phyloP scores from a whole-genome alignment of 2,329 filamentous ascomycete species.

The Clathrospora elynae region DNA sequence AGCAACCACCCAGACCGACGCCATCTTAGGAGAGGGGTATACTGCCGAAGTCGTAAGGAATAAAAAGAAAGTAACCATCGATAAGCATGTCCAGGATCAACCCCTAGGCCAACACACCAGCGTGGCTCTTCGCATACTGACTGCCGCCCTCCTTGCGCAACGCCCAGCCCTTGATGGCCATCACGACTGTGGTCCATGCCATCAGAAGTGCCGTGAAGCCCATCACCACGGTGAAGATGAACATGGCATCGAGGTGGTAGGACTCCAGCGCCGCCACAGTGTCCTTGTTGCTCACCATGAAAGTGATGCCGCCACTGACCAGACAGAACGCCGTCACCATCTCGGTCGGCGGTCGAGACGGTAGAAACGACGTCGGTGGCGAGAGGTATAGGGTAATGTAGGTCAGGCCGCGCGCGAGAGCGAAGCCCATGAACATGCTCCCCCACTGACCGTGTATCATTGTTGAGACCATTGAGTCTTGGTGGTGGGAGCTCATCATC shows the following conservation, averaged over 20 bases:
- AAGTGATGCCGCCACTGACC: slow-evolving; percentile 84
- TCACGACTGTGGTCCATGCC: slow-evolving; percentile 77
- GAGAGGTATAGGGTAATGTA: slow-evolving; percentile 80
- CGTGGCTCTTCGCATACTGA: slow-evolving; percentile 29
- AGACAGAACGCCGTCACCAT: slow-evolving; percentile 86
- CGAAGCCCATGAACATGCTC: slow-evolving; percentile 77
- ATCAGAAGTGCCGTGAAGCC: slow-evolving; percentile 82
- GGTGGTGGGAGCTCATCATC: slow-evolving; percentile 95
- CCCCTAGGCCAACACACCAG: slow-evolving; percentile 38
- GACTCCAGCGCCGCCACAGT: slow-evolving; percentile 77
- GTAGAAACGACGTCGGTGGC: slow-evolving; percentile 78
- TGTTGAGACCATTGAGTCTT: slow-evolving; percentile 78
- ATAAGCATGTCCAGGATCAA: no score
- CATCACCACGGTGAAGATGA: slow-evolving; percentile 87
- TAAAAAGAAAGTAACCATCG: slow-evolving; percentile 17
- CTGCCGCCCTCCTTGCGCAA: slow-evolving; percentile 44
- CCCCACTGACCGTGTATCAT: slow-evolving; percentile 98
- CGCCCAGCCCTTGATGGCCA: slow-evolving; percentile 90
- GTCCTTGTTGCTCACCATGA: slow-evolving; percentile 86
- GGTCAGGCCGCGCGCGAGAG: slow-evolving; percentile 76
- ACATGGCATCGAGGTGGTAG: slow-evolving; percentile 85
- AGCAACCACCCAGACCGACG: slow-evolving; percentile 34
- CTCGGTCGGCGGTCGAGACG: slow-evolving; percentile 86
- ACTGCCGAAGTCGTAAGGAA: slow-evolving; percentile 33
- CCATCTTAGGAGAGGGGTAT: slow-evolving; percentile 36